Evolutionary conservation across 192 early-diverging fungal genomes (phyloP), one percentile per base, ranked within the genome.

Genomic region (Mortierella claussenii): DNA sequence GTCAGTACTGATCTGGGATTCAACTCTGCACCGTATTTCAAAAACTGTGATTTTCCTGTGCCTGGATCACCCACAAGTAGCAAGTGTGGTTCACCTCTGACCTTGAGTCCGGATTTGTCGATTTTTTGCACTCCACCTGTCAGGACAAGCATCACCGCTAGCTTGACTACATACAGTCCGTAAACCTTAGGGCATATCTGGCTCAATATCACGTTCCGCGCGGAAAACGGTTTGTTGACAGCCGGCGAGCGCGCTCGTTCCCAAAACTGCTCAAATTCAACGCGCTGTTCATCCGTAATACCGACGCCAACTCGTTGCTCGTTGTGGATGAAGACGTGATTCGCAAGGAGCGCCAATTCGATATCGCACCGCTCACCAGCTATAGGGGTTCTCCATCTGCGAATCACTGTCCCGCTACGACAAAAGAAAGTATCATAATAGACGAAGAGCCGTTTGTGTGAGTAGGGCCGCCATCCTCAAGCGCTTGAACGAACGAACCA

Each of bases 41-140:
- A 79, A 61, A 94, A 92, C 81, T 94, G 92, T 9, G 91, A 92
- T 55, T 94, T 94, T 37, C 88, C 92, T 37, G 81, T 89, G 32
- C 92, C 92, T 28, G 92, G 92, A 59, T 94, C 92, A 3, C 92
- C 92, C 2, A 94, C 89, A 27, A 94, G 76, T 47, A 94, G 79
- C 36, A 94, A 31, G 65, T 94, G 92, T 7, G 84, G 78, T 48
- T 93, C 92, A 10, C 92, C 92, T 18, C 92, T 81, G 15, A 90
- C 86, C 34, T 86, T 87, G 40, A 90, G 76, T 0, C 91, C 90
- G 0, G 82, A 55, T 13, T 65, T 65, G 43, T 89, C 89, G 0
- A 78, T 48, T 10, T 79, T 83, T 32, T 80, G 83, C 9, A 93
- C 89, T 6, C 92, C 92, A 28, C 92, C 87, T 4, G 90, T 85